phyloP scores from a whole-genome alignment of 495 filamentous ascomycete species.

The Rusavskia elegans region DNA sequence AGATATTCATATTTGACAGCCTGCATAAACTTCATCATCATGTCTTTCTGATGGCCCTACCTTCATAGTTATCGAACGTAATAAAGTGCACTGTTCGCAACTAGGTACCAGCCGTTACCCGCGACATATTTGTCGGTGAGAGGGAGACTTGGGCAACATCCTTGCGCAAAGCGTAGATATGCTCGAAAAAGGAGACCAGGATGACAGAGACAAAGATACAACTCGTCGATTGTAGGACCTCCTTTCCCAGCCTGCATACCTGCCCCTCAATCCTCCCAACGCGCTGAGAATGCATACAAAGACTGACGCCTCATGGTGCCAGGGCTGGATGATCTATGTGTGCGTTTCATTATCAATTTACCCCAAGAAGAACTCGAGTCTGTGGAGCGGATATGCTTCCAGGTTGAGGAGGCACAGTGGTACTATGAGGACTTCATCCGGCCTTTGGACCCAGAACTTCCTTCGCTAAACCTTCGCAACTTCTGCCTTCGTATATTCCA shows the following conservation, averaged over 20 bases:
- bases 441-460: constrained; percentile 67
- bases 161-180: constrained; percentile 22
- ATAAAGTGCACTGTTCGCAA: too few relatives aligned
- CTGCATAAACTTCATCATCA: too few relatives aligned
- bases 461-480: constrained; percentile 62
- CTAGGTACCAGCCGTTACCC: too few relatives aligned
- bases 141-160: neutral
- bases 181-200: constrained; percentile 27
- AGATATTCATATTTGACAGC: too few relatives aligned
- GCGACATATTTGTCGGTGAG: neutral
- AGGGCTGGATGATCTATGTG: constrained; percentile 94
- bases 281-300: neutral
- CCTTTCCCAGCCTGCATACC: neutral
- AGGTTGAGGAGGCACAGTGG: constrained; percentile 99
- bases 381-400: constrained; percentile 89
- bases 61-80: too few relatives aligned
- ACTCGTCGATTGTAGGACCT: constrained; percentile 69
- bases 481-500: constrained; percentile 84
- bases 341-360: constrained; percentile 90
- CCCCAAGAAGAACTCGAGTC: constrained; percentile 78
- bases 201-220: constrained; percentile 72
- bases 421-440: constrained; percentile 99
- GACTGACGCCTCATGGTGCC: constrained; percentile 16
- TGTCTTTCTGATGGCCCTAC: too few relatives aligned
- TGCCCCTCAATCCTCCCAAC: too few relatives aligned